These are phyloP conservation scores for Stenocarpella maydis DNA, from an alignment of 2,329 filamentous ascomycete species.

Conservation along the genomic window DNA sequence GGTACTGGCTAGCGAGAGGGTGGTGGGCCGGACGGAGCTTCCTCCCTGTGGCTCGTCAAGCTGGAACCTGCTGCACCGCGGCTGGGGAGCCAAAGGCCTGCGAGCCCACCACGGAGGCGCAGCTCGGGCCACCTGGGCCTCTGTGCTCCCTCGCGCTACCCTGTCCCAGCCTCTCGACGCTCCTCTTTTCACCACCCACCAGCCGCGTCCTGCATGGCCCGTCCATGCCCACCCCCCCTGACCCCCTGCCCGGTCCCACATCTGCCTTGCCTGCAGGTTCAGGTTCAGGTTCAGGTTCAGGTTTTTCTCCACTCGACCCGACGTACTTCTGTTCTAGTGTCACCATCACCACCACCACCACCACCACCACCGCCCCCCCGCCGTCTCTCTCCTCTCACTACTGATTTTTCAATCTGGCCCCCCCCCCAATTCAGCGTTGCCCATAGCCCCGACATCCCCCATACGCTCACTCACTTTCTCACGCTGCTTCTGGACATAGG, in stretches of 20 bases:
- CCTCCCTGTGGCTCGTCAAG: too few relatives aligned
- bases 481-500: slow-evolving; percentile 4
- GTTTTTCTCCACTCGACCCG: slow-evolving; percentile 19
- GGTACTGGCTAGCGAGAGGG: too few relatives aligned
- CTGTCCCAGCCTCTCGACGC: slow-evolving; percentile 22
- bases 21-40: slow-evolving; percentile 10
- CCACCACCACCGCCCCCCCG: slow-evolving; percentile 1
- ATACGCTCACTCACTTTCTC: slow-evolving; percentile 1
- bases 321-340: slow-evolving; percentile 8
- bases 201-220: slow-evolving; percentile 7
- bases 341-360: slow-evolving; percentile 14
- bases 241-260: not conserved
- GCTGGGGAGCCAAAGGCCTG: not conserved
- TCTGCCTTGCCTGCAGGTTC: slow-evolving; percentile 12
- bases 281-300: slow-evolving; percentile 18
- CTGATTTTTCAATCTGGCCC: slow-evolving; percentile 17
- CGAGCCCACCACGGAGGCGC: too few relatives aligned
- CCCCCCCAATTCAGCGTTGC: not conserved
- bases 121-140: slow-evolving; percentile 22
- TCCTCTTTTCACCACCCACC: slow-evolving; percentile 16
- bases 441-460: not conserved
- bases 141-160: slow-evolving; percentile 21
- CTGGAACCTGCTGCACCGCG: slow-evolving; percentile 4
- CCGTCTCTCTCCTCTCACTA: slow-evolving; percentile 12
- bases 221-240: not conserved